Base-by-base conservation (phyloP, 805 yeast genomes). In the Saccharomycopsis synnaedendra region DNA sequence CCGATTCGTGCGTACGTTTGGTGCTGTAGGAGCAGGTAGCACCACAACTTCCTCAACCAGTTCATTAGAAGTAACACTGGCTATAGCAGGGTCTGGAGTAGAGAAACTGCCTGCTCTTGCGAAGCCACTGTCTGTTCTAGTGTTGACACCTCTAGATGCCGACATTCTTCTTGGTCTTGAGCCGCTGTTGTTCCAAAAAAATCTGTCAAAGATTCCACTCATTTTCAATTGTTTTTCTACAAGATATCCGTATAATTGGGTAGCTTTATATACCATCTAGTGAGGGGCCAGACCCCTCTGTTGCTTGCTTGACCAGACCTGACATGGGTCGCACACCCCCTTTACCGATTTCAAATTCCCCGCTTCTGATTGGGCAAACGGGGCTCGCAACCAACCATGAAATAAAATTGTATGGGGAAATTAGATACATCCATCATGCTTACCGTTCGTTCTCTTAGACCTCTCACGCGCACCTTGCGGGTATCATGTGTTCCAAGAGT, bases 151-250 rank as follows among this genome's bases (percentile, higher is more conserved):
- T 28, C 52, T 31, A n/a, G 49, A 45, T 30, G 45, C 28, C 2
- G 54, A 51, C 27, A 43, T 32, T 42, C 54, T 44, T 42, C 51
- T 44, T 33, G 42, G 43, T 27, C 41, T 33, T 5, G 41, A 36
- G 19, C 43, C 34, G 38, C 28, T 43, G 29, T 40, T 35, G 32
- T 36, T 43, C 10, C 47, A 42, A 35, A 50, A 35, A 37, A 46
- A 49, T 33, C 41, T 49, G 43, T 49, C 53, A 41, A 49, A 49
- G 35, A 49, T 46, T 46, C 53, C 53, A 5, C 49, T 45, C 53
- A 49, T 49, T 19, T 19, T 19, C 19, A 19, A 19, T 19, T 19
- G 19, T 19, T 19, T 19, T 19, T 19, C 19, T 42, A 19, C 19
- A 19, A 19, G 19, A 19, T 19, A 1, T 19, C 19, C 19, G 19